A percentile compares a stretch with the other conserved stretches of the same genome.
Evolutionary conservation across 495 filamentous ascomycete species (phyloP).

Genomic region (Neurospora sp.): DNA sequence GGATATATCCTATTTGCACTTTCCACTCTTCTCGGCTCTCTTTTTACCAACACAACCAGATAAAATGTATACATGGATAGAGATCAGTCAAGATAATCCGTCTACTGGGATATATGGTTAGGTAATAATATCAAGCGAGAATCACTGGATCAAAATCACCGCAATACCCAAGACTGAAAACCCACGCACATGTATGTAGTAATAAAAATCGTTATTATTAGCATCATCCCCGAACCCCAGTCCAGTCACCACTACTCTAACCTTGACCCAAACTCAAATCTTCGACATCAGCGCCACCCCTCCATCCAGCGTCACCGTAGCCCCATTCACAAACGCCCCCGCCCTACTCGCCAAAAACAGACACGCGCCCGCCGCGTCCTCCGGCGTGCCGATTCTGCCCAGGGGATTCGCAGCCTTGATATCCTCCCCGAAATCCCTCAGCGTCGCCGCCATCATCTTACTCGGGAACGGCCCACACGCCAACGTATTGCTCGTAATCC

Average conservation of each 20-base stretch:
- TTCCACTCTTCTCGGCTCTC: neutral
- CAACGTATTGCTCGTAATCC: constrained; percentile 47
- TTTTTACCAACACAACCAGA: neutral
- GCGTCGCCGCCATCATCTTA: constrained; percentile 73
- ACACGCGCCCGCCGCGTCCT: constrained; percentile 69
- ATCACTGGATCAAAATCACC: neutral
- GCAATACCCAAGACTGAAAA: no score
- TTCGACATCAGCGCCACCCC: constrained; percentile 34
- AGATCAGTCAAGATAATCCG: neutral
- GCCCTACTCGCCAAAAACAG: constrained; percentile 63
- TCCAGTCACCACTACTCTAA: neutral
- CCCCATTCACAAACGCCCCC: constrained; percentile 66
- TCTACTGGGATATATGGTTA: neutral
- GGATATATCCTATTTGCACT: neutral
- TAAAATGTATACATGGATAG: neutral
- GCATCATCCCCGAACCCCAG: neutral
- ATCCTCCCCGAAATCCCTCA: constrained; percentile 48
- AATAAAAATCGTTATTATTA: neutral
- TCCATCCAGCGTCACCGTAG: constrained; percentile 66
- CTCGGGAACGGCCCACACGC: constrained; percentile 75
- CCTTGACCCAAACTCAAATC: constrained; percentile 16
- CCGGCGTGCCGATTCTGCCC: constrained; percentile 56
- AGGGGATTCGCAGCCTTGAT: constrained; percentile 60
- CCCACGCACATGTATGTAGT: neutral
- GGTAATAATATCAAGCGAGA: neutral